Evolutionary conservation across 2,329 filamentous ascomycete genomes (phyloP).

Genomic region (Fusarium sambucinum): DNA sequence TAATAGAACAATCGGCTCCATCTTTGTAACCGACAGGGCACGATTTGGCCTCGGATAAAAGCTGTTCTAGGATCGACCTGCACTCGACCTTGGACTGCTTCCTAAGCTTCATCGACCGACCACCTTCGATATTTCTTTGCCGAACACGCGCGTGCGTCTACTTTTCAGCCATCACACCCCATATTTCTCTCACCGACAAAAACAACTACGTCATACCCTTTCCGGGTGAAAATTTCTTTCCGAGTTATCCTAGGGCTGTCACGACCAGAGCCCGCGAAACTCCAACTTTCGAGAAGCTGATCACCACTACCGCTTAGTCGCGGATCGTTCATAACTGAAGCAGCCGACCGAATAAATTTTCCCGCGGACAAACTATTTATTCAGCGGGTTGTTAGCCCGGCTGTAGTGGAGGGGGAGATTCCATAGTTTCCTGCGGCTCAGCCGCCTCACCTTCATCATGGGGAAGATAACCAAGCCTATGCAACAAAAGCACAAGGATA

Average conservation of each 20-base stretch:
- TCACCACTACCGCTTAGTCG: constrained; percentile 26
- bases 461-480: constrained; percentile 76
- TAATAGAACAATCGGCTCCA: constrained; percentile 16
- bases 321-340: constrained; percentile 40
- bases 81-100: constrained; percentile 55
- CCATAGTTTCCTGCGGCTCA: constrained; percentile 64
- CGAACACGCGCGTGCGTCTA: constrained; percentile 25
- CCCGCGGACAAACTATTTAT: constrained; percentile 55
- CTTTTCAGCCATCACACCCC: constrained; percentile 8
- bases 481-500: constrained; percentile 75
- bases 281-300: constrained; percentile 19
- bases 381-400: constrained; percentile 53
- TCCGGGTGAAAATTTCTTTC: constrained; percentile 1
- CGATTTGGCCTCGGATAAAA: constrained; percentile 47
- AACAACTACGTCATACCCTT: neutral
- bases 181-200: neutral
- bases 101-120: constrained; percentile 44
- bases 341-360: constrained; percentile 52
- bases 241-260: constrained; percentile 7
- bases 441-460: constrained; percentile 72
- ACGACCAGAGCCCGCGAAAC: constrained; percentile 24
- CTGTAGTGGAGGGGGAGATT: constrained; percentile 70
- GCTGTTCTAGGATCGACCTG: constrained; percentile 56
- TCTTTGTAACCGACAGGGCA: constrained; percentile 14
- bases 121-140: constrained; percentile 26